These are phyloP conservation scores for Didymella arachidicola DNA, from an alignment of 2,329 filamentous ascomycete species.

Conservation along the genomic window DNA sequence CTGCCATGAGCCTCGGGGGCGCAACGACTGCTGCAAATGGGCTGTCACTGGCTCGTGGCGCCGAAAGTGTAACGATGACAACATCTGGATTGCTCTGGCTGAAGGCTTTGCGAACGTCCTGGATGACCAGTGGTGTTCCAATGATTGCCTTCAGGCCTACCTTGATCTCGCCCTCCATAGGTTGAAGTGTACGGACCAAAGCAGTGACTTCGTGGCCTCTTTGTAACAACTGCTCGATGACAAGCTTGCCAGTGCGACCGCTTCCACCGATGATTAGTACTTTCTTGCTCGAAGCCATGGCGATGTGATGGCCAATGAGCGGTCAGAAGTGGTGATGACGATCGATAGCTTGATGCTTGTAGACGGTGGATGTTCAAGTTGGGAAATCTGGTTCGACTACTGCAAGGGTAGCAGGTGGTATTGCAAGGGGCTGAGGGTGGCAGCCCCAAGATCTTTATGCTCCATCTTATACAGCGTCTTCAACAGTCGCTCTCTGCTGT, in stretches of 20 bases:
- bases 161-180: conserved; percentile 32
- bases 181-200: conserved; percentile 54
- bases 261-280: conserved; percentile 59
- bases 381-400: background rate
- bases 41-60: conserved; percentile 56
- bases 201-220: conserved; percentile 56
- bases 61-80: conserved; percentile 60
- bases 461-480: background rate
- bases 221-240: conserved; percentile 53
- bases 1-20: conserved; percentile 58
- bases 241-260: conserved; percentile 58
- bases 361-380: background rate
- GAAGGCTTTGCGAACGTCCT: conserved; percentile 52
- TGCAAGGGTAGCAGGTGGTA: background rate
- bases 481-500: background rate
- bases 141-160: conserved; percentile 51
- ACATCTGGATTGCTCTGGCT: conserved; percentile 37
- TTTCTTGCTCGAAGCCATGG: conserved; percentile 37
- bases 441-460: background rate
- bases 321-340: background rate
- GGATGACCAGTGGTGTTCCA: conserved; percentile 49
- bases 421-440: background rate
- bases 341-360: background rate
- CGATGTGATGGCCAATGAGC: background rate
- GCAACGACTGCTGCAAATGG: conserved; percentile 58